Percentiles rank a stretch among this genome's conserved stretches.
Conservation (phyloP, 2,329 filamentous ascomycete species). For the Allantophomopsis lycopodina region DNA sequence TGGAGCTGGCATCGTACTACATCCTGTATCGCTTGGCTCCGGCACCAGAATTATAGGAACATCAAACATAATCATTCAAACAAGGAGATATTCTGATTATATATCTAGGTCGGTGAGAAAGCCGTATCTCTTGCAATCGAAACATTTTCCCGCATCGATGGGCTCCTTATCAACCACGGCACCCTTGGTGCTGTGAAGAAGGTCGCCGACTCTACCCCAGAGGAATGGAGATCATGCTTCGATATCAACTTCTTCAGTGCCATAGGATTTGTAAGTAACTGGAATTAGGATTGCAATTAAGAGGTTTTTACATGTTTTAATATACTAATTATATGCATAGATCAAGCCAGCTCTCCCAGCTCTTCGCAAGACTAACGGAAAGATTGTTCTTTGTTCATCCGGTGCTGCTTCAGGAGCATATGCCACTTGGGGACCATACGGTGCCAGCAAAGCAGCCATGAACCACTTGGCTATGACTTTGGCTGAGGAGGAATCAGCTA, state of each 20-base stretch:
- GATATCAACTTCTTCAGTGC: conserved; percentile 82
- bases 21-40: too few species aligned
- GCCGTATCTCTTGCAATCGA: conserved; percentile 51
- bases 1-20: too few species aligned
- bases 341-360: conserved; percentile 56
- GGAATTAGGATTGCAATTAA: background rate
- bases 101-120: conserved; percentile 26
- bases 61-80: too few species aligned
- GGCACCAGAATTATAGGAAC: too few species aligned
- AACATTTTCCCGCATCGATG: conserved; percentile 63
- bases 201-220: conserved; percentile 50
- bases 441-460: conserved; percentile 68
- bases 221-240: conserved; percentile 65
- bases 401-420: conserved; percentile 59
- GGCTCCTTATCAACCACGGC: conserved; percentile 80
- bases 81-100: background rate
- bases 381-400: conserved; percentile 67
- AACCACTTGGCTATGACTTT: conserved; percentile 69
- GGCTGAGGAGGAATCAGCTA: conserved; percentile 60
- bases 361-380: conserved; percentile 54
- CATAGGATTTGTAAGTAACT: conserved; percentile 52
- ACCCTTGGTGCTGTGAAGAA: conserved; percentile 61
- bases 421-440: conserved; percentile 66
- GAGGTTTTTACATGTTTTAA: background rate
- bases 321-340: conserved; percentile 24